Base-by-base conservation (phyloP, 108 stramenopile genomes). In the Nitzschia inconspicua region DNA sequence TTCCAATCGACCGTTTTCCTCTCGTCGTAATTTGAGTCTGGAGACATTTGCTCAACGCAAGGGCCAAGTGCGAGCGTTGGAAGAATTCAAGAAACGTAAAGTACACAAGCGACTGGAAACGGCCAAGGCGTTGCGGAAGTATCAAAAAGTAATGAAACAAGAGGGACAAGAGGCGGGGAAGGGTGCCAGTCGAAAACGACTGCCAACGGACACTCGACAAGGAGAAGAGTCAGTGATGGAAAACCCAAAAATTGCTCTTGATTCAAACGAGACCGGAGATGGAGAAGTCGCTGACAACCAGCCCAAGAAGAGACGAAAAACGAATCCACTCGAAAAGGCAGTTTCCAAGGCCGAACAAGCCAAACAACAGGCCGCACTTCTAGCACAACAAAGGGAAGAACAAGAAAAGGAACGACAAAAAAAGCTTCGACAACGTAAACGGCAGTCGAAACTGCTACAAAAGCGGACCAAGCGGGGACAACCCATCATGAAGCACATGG, bases 401-500 rank as follows among this genome's bases (percentile, higher is more conserved):
- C 40, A 61, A 16, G 66, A 72, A 47, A 49, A 72, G 43, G 64
- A 79, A 32, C 67, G 76, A 41, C 55, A 76, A 44, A 30, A 59
- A 24, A 60, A 68, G 25, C 43, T 72, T 2, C 18, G 42, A 9
- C 59, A 82, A 35, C 65, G 88, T 2, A 82, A 70, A 35, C 27
- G 64, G 37, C 68, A 71, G 32, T 63, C 83, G 4, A 76, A 65
- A 44, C 63, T 77, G 13, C 66, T 86, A 42, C 57, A 49, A 59
- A 57, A 85, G 47, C 37, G 86, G 52, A 85, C 86, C 13, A 60
- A 46, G 36, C 58, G 76, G 19, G 89, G 89, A 3, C 89, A 91
- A 54, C 89, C 89, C n/a, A 62, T 91, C 50, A 88, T 91, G 78
- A 81, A 82, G 36, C 72, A 91, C 57, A 65, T 80, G 18, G 77